Percentiles rank a stretch among this genome's conserved stretches.
These are phyloP conservation scores for Sporothrix protearum DNA, from an alignment of 2,329 filamentous ascomycete genomes.

Conservation along the genomic window DNA sequence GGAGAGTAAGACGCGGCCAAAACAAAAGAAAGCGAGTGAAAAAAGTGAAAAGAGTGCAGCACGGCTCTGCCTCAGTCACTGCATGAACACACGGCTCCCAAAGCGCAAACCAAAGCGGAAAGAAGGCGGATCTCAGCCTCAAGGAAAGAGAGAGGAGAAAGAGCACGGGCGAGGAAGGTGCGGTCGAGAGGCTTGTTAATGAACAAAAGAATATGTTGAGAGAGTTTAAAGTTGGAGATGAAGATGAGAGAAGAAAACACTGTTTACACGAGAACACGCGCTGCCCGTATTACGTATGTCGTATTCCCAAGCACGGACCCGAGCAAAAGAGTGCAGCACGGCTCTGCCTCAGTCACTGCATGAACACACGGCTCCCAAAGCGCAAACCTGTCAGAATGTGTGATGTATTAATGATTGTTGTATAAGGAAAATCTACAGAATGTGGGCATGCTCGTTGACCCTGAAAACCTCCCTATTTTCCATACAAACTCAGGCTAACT, in stretches of 20 bases:
- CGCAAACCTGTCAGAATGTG: too few relatives aligned
- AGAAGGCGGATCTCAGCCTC: conserved; percentile 9
- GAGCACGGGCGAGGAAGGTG: conserved; percentile 16
- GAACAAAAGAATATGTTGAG: not conserved
- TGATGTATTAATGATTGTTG: too few relatives aligned
- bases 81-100: conserved; percentile 19
- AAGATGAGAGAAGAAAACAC: not conserved
- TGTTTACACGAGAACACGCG: not conserved
- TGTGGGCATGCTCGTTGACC: too few relatives aligned
- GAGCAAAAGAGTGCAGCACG: not conserved
- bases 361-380: conserved; percentile 19
- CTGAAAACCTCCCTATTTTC: too few relatives aligned
- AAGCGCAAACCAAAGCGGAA: conserved; percentile 19
- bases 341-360: conserved; percentile 12
- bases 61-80: conserved; percentile 6
- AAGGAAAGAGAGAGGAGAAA: not conserved
- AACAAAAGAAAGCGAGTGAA: not conserved
- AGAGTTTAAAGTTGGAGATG: not conserved
- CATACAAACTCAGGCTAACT: too few relatives aligned
- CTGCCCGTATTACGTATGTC: conserved; percentile 19
- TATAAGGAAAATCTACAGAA: too few relatives aligned
- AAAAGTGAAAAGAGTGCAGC: not conserved
- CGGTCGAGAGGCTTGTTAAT: conserved; percentile 7
- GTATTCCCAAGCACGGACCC: not conserved
- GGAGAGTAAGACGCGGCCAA: not conserved